A percentile compares a stretch with the other conserved stretches of the same genome.
Conservation (phyloP, 2,329 filamentous ascomycete species). For the Lasiodiplodia citricola region DNA sequence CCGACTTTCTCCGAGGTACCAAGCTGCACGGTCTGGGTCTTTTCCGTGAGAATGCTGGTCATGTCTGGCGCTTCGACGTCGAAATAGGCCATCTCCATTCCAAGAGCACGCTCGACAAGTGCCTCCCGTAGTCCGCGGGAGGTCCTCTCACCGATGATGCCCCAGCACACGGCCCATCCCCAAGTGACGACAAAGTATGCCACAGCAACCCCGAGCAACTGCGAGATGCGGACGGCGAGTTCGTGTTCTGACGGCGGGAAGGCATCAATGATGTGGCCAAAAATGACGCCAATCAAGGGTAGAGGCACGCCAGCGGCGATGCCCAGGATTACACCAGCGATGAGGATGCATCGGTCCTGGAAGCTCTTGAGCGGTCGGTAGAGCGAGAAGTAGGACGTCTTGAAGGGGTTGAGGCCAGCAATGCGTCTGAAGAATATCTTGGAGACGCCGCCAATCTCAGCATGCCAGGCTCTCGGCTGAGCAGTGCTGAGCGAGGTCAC, state of each 20-base stretch:
- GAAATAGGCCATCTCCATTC: constrained; percentile 59
- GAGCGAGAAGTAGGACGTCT: constrained; percentile 56
- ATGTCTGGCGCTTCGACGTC: constrained; percentile 58
- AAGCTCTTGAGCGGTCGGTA: constrained; percentile 52
- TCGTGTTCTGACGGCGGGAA: constrained; percentile 56
- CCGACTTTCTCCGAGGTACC: constrained; percentile 55
- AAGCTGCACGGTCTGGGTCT: constrained; percentile 53
- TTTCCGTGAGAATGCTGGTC: constrained; percentile 52
- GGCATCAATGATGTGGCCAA: constrained; percentile 56
- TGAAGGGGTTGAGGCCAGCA: constrained; percentile 51
- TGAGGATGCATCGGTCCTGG: constrained; percentile 44
- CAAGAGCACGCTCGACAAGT: constrained; percentile 54
- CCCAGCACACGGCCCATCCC: constrained; percentile 57
- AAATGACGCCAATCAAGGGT: constrained; percentile 51
- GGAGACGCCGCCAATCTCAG: constrained; percentile 38
- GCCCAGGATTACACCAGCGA: constrained; percentile 42
- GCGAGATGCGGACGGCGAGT: constrained; percentile 46
- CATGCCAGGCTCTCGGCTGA: constrained; percentile 39
- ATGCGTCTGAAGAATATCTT: constrained; percentile 45
- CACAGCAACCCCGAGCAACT: constrained; percentile 53
- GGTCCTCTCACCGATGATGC: constrained; percentile 56
- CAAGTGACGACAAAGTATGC: constrained; percentile 58
- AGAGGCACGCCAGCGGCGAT: constrained; percentile 48
- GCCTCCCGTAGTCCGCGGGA: constrained; percentile 53
- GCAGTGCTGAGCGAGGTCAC: constrained; percentile 42